Base-by-base conservation (phyloP, 225 moss, liverwort and hornwort species). In the Bryum argenteum region DNA sequence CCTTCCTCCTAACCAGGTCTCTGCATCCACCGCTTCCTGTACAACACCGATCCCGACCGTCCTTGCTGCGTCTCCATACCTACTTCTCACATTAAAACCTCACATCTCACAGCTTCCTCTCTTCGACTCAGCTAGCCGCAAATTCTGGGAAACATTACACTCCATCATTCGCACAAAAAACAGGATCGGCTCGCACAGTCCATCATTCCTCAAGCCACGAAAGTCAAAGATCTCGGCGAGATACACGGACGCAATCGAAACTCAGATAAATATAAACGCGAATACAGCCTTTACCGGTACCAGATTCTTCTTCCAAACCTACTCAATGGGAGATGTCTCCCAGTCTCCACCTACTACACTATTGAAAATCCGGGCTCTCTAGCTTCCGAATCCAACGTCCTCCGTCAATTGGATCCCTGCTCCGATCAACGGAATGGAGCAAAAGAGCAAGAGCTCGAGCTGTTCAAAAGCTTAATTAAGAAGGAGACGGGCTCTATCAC, bases 211-310 rank as follows among this genome's bases (percentile, higher is more conserved):
- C 68, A 18, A 61, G 11, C n/a, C 40, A 19, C 44, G 3, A 73
- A 59, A 73, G 73, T 73, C 45, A 69, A 63, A 70, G 65, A 47
- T 72, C 44, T 60, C 44, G 62, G 61, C 72, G 69, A 59, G 58
- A 73, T 81, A 43, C 18, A 52, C 64, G 72, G 65, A 55, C n/a
- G 50, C 40, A 58, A 57, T 72, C 50, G 20, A 24, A 63, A 42
- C 37, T 33, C 1, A n/a, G 41, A 8, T 18, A 43, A 65, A 70
- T 39, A 37, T 17, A 75, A 42, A 79, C 51, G 43, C 33, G 1
- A 63, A 20, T 17, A 44, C 23, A 58, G 54, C 17, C 10, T 47
- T 22, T 28, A 63, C 55, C 21, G 38, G 40, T 56, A 53, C 28
- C 42, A 65, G 17, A 65, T 73, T 56, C 73, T 73, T 56, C 73